Evolutionary conservation across 2,329 filamentous ascomycete genomes (phyloP).

Genomic region (Nemania bipapillata): DNA sequence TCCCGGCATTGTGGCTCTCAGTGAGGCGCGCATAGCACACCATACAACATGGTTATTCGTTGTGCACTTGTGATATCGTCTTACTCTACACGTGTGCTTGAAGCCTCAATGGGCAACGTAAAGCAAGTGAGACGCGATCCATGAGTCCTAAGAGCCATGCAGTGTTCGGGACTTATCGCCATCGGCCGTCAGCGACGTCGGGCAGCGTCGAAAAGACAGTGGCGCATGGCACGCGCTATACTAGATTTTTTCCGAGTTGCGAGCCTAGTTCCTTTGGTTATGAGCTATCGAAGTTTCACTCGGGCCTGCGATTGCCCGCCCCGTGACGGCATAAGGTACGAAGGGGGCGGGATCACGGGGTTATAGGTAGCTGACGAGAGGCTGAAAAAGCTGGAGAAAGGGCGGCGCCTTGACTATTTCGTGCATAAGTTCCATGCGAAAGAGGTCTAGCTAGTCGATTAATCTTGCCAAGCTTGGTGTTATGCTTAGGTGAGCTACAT

Average conservation of each 20-base stretch:
- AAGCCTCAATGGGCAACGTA: not conserved
- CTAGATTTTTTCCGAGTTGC: not conserved
- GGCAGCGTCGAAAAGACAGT: not conserved
- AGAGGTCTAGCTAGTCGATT: not conserved
- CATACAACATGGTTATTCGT: not conserved
- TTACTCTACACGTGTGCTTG: constrained; percentile 13
- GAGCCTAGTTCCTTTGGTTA: not conserved
- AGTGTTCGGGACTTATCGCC: not conserved
- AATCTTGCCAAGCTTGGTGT: not conserved
- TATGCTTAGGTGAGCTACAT: not conserved
- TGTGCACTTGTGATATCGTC: not conserved
- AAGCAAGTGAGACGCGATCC: not conserved
- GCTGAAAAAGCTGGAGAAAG: constrained; percentile 9
- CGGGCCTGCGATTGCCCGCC: not conserved
- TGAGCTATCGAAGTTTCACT: constrained; percentile 1
- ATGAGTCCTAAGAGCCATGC: not conserved
- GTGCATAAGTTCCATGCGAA: constrained; percentile 23
- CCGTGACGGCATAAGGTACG: not conserved
- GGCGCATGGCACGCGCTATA: not conserved
- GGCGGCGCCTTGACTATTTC: constrained; percentile 9
- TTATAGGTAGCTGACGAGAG: constrained; percentile 1
- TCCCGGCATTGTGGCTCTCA: not conserved
- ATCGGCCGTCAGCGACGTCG: not conserved
- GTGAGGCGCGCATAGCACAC: too few species aligned
- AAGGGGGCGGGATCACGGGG: not conserved